These are phyloP conservation scores for Zopfia rhizophila DNA, from an alignment of 2,329 filamentous ascomycete species.

Conservation along the genomic window DNA sequence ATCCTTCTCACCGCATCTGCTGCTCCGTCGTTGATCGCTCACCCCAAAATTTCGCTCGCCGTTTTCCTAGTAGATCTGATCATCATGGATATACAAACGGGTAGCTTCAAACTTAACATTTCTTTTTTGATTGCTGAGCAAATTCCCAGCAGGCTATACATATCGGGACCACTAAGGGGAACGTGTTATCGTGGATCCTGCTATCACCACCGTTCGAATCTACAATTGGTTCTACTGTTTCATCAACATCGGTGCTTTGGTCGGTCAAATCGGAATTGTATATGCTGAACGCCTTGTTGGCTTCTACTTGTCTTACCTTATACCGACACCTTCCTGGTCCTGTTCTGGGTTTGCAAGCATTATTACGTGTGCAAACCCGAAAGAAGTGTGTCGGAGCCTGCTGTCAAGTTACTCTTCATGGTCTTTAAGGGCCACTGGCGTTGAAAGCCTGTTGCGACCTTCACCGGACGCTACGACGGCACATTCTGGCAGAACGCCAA, in stretches of 20 bases:
- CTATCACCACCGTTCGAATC: constrained; percentile 73
- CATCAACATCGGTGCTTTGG: constrained; percentile 51
- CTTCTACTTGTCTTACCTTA: constrained; percentile 76
- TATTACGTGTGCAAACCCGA: constrained; percentile 71
- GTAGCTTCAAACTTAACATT: constrained; percentile 76
- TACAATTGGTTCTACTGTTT: constrained; percentile 65
- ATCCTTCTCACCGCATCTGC: constrained; percentile 66
- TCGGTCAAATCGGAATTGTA: constrained; percentile 50
- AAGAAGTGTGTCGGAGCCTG: constrained; percentile 75
- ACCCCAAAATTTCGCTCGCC: constrained; percentile 61
- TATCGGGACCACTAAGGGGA: constrained; percentile 61
- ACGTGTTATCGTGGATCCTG: constrained; percentile 73
- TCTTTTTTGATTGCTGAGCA: constrained; percentile 70
- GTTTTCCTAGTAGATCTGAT: constrained; percentile 68
- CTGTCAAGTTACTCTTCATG: constrained; percentile 67
- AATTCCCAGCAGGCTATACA: constrained; percentile 66
- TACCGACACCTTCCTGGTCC: constrained; percentile 72
- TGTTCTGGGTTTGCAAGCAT: constrained; percentile 67
- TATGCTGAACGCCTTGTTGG: constrained; percentile 64
- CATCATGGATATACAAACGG: constrained; percentile 73
- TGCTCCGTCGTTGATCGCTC: constrained; percentile 61
- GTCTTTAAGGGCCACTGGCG: constrained; percentile 69
- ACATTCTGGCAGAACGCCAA: constrained; percentile 73
- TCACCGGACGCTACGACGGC: constrained; percentile 64
- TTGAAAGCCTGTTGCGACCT: constrained; percentile 66